Conservation (phyloP, 805 yeast genomes). For the Ogataea angusta region DNA sequence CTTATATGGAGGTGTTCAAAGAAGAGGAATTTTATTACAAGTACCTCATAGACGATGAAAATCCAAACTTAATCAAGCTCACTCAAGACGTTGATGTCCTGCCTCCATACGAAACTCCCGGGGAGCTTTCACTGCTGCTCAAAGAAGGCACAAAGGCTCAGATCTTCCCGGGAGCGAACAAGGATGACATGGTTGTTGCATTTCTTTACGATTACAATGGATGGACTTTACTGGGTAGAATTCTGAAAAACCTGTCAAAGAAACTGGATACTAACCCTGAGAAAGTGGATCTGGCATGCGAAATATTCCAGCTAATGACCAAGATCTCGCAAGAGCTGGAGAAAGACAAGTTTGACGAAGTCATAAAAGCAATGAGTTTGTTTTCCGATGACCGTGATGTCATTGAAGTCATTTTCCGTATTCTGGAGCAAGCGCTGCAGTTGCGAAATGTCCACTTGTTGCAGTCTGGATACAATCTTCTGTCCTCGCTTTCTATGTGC, state of each 20-base stretch:
- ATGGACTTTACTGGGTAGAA: constrained; percentile 81
- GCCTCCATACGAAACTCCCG: constrained; percentile 49
- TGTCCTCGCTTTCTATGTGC: constrained; percentile 42
- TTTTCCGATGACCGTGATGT: constrained; percentile 33
- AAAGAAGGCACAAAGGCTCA: constrained; percentile 66
- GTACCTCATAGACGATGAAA: constrained; percentile 48
- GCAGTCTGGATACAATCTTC: constrained; percentile 45
- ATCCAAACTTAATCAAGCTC: constrained; percentile 47
- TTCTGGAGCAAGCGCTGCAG: constrained; percentile 68
- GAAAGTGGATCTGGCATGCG: constrained; percentile 39
- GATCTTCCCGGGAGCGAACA: constrained; percentile 45
- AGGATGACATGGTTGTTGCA: constrained; percentile 41
- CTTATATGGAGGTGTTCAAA: constrained; percentile 55
- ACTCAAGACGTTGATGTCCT: constrained; percentile 40
- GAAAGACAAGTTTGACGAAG: constrained; percentile 24
- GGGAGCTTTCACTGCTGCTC: constrained; percentile 43
- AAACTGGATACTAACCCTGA: constrained; percentile 37
- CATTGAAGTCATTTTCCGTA: constrained; percentile 55
- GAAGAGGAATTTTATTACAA: constrained; percentile 37
- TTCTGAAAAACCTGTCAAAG: constrained; percentile 59
- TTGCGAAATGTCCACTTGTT: constrained; percentile 47
- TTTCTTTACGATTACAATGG: constrained; percentile 78
- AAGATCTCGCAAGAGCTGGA: constrained; percentile 42
- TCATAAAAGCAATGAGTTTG: constrained; percentile 34
- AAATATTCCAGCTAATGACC: constrained; percentile 50